Percentiles rank a stretch among this genome's conserved stretches.
phyloP scores from a whole-genome alignment of 2,329 filamentous ascomycete species.

The Penicillium concentricum region DNA sequence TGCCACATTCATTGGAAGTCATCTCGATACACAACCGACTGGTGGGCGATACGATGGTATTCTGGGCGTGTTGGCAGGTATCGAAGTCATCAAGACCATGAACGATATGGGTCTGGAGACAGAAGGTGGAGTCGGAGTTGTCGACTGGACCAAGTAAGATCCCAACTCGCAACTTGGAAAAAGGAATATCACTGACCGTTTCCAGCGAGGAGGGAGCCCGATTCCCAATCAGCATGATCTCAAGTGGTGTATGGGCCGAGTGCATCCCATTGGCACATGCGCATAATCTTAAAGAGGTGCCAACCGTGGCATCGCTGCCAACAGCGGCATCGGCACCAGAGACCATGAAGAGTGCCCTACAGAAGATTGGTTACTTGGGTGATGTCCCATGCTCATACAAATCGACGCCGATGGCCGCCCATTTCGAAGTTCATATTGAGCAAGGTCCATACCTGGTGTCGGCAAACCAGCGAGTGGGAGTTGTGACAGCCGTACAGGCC shows the following conservation, averaged over 20 bases:
- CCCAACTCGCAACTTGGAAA: background rate
- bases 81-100: slow-evolving; percentile 70
- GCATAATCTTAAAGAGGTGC: slow-evolving; percentile 62
- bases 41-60: slow-evolving; percentile 59
- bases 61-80: slow-evolving; percentile 67
- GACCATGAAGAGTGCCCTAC: slow-evolving; percentile 66
- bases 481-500: slow-evolving; percentile 71
- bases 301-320: slow-evolving; percentile 43
- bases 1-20: slow-evolving; percentile 68
- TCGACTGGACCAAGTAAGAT: slow-evolving; percentile 54
- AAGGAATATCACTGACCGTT: slow-evolving; percentile 11
- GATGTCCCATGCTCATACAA: slow-evolving; percentile 54
- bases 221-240: slow-evolving; percentile 70
- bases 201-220: slow-evolving; percentile 73
- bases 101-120: slow-evolving; percentile 68
- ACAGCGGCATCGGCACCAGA: slow-evolving; percentile 54
- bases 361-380: slow-evolving; percentile 70
- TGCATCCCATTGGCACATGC: slow-evolving; percentile 62
- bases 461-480: slow-evolving; percentile 62
- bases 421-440: slow-evolving; percentile 81
- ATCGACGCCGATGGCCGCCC: slow-evolving; percentile 65
- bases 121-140: slow-evolving; percentile 68
- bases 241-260: slow-evolving; percentile 72
- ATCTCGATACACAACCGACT: slow-evolving; percentile 64
- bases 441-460: slow-evolving; percentile 74